phyloP scores from a whole-genome alignment of 1,284 basidiomycete species.

The Sutorius eximius region DNA sequence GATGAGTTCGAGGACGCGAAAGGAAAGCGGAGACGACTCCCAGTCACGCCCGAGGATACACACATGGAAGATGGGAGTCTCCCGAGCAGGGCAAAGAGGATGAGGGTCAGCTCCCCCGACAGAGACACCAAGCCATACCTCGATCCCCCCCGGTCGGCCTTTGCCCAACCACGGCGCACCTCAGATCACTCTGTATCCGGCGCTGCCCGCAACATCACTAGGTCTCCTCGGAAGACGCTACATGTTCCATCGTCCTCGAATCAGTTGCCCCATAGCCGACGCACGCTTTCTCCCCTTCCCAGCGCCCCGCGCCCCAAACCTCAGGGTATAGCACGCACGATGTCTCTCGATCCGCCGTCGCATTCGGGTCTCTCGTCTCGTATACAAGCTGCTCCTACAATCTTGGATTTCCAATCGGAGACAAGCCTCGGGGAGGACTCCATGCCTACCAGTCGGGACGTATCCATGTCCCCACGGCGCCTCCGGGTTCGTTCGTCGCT shows the following conservation, averaged over 20 bases:
- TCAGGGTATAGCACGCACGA: conserved; percentile 48
- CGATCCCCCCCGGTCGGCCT: conserved; percentile 53
- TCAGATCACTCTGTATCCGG: conserved; percentile 4
- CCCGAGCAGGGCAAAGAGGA: conserved; percentile 47
- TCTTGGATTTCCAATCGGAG: conserved; percentile 42
- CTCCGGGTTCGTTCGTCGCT: conserved; percentile 65
- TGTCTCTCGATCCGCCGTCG: conserved; percentile 61
- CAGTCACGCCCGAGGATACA: conserved; percentile 34
- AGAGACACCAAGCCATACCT: conserved; percentile 44
- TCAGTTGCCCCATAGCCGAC: conserved; percentile 36
- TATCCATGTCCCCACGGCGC: conserved; percentile 44
- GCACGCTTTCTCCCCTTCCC: conserved; percentile 42
- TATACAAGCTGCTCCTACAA: conserved; percentile 16
- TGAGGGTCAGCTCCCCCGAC: conserved; percentile 53
- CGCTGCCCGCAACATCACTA: conserved; percentile 15
- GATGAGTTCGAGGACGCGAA: conserved; percentile 47
- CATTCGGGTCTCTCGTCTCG: conserved; percentile 29
- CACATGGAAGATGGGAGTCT: conserved; percentile 30
- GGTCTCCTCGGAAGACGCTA: conserved; percentile 31
- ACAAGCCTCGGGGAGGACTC: conserved; percentile 35
- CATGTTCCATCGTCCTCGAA: conserved; percentile 32
- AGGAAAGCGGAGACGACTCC: conserved; percentile 52
- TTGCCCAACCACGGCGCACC: conserved; percentile 34
- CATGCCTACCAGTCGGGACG: conserved; percentile 37
- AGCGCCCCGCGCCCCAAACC: conserved; percentile 29